Percentiles rank a stretch among this genome's conserved stretches.
Conservation (phyloP, 768 basidiomycete genomes). For the Heimioporus sp. region DNA sequence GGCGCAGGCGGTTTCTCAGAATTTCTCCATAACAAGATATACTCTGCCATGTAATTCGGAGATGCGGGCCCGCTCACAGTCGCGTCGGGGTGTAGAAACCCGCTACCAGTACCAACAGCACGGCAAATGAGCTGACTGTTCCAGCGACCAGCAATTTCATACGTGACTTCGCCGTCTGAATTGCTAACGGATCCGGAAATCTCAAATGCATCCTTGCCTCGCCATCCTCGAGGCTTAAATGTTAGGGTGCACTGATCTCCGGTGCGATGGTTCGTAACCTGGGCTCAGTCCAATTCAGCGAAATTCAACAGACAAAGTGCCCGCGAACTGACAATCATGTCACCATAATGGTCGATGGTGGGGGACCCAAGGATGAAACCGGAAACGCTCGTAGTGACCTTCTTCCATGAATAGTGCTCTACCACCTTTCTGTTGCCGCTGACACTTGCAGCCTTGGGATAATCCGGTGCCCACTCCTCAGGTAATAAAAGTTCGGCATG, state of each 20-base stretch:
- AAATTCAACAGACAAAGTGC: background rate
- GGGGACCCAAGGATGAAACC: slow-evolving; percentile 91
- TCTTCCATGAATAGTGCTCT: slow-evolving; percentile 96
- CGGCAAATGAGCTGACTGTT: slow-evolving; percentile 91
- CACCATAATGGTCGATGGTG: slow-evolving; percentile 90
- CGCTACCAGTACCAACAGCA: slow-evolving; percentile 56
- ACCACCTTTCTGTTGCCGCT: slow-evolving; percentile 53
- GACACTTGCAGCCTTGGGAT: slow-evolving; percentile 54
- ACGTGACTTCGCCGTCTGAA: slow-evolving; percentile 57
- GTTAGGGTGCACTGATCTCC: slow-evolving; percentile 84
- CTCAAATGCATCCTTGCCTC: slow-evolving; percentile 88
- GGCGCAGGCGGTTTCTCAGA: slow-evolving; percentile 80
- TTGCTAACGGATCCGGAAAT: slow-evolving; percentile 85
- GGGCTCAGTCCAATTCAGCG: slow-evolving; percentile 6
- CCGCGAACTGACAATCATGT: slow-evolving; percentile 73
- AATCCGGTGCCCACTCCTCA: slow-evolving; percentile 55
- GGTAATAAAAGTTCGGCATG: slow-evolving; percentile 84
- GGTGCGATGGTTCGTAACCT: slow-evolving; percentile 87
- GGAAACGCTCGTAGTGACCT: slow-evolving; percentile 87
- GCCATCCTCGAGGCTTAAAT: slow-evolving; percentile 96
- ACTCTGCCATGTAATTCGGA: slow-evolving; percentile 55
- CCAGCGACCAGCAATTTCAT: slow-evolving; percentile 95
- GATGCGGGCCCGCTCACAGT: slow-evolving; percentile 46
- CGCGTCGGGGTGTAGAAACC: slow-evolving; percentile 71
- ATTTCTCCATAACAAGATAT: slow-evolving; percentile 90